Evolutionary conservation across 768 basidiomycete genomes (phyloP), one percentile per base, ranked within the genome.

Genomic region (Flagelloscypha sp.): DNA sequence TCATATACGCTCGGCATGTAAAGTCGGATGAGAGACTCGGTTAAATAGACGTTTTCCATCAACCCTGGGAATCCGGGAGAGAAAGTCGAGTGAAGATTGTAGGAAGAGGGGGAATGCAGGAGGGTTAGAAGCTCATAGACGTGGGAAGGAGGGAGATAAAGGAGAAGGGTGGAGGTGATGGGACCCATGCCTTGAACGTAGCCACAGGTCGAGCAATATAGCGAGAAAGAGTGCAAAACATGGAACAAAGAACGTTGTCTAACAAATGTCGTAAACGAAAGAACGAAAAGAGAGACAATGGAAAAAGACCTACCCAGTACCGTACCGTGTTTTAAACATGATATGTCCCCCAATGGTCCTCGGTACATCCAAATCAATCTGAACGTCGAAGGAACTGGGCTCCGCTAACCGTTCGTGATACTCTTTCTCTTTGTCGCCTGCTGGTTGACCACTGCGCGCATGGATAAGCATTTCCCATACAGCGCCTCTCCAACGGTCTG

Each of bases 131-230:
- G 71, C 4, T 83, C 76, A 52, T 92, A 95, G 4, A 79, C 84
- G 35, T 79, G 80, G 60, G 90, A 86, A 6, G 95, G 89, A 44
- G 83, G 81, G 54, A 90, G 83, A 56, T 98, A 98, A 60, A 85
- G 92, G 9, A 97, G 72, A 15, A 99, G 69, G 2, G 92, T 97
- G 1, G 93, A 86, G 0, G 94, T 89, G 38, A 99, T 86, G 5
- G 94, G 87, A 2, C 95, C 93, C 95, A 99, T 99, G 41, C 95
- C 95, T 61, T 99, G 95, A 25, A 93, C 92, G 54, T 99, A 99
- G 11, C 94, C 94, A 43, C 95, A 98, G 8, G 72, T 65, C 12
- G 65, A 56, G 58, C 94, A 97, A n/a, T 68, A 66, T 13, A 93
- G 67, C 2, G 90, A 93, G 54, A 95, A 92, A 33, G 76, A 76